These are phyloP conservation scores for Jimgerdemannia lactiflua DNA, from an alignment of 192 early-diverging fungal genomes.

Conservation along the genomic window DNA sequence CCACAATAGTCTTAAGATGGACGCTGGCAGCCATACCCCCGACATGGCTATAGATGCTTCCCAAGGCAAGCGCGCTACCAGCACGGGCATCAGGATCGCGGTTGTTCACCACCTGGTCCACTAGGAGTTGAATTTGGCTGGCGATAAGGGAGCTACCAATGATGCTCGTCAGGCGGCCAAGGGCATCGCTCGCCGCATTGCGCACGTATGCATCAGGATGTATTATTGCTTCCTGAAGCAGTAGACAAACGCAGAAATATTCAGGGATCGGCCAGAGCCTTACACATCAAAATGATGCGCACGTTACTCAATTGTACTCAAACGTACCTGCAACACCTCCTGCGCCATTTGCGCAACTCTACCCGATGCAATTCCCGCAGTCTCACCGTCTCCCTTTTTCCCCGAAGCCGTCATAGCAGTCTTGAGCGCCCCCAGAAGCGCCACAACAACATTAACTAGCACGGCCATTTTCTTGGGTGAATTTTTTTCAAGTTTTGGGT, in stretches of 20 bases:
- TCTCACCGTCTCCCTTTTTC: constrained; percentile 44
- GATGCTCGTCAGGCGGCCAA: constrained; percentile 76
- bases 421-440: constrained; percentile 69
- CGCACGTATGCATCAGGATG: constrained; percentile 71
- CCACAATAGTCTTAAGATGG: constrained; percentile 86
- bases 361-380: constrained; percentile 20
- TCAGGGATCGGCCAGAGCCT: too few species aligned
- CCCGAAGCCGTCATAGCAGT: constrained; percentile 41
- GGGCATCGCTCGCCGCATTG: constrained; percentile 72
- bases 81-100: constrained; percentile 93
- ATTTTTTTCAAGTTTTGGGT: constrained; percentile 61
- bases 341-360: constrained; percentile 19
- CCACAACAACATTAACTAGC: constrained; percentile 75
- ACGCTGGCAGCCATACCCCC: constrained; percentile 84
- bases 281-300: too few species aligned
- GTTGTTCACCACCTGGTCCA: constrained; percentile 86
- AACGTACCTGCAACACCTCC: constrained; percentile 17
- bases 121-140: constrained; percentile 69
- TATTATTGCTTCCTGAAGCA: constrained; percentile 57
- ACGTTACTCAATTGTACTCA: neutral
- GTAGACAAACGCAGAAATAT: neutral
- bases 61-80: constrained; percentile 88
- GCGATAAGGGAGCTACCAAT: constrained; percentile 66
- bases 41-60: constrained; percentile 82
- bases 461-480: constrained; percentile 72